Conservation (phyloP, 2,329 filamentous ascomycete genomes). For the Epichloe bromicola region DNA sequence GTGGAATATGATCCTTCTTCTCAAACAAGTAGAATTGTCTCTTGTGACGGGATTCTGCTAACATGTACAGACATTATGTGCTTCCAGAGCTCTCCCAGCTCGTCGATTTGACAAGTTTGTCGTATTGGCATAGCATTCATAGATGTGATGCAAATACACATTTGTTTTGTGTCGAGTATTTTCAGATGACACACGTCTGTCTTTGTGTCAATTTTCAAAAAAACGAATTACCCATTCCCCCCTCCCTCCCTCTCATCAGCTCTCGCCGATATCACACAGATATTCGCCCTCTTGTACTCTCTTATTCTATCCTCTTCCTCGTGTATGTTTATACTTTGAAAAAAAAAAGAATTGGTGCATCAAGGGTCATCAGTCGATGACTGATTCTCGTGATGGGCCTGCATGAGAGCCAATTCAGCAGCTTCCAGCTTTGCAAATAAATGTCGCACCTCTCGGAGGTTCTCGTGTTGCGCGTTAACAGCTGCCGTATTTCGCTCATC, state of each 20-base stretch:
- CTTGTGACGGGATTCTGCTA: no score
- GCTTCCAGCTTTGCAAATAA: slow-evolving; percentile 51
- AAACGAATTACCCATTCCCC: no score
- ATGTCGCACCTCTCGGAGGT: slow-evolving; percentile 60
- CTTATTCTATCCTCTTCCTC: neutral
- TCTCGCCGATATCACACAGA: no score
- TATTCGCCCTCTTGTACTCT: no score
- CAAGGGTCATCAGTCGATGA: neutral
- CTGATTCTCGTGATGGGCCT: neutral
- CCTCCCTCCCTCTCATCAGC: no score
- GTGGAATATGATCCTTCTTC: no score
- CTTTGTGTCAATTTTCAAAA: no score
- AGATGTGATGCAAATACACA: neutral
- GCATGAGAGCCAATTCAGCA: slow-evolving; percentile 3
- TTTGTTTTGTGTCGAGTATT: neutral
- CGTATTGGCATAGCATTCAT: neutral
- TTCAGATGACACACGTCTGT: no score
- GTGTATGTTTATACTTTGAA: neutral
- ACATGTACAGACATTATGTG: no score
- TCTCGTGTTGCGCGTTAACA: slow-evolving; percentile 45
- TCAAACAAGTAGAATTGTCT: no score
- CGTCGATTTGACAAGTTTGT: neutral
- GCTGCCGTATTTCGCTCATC: slow-evolving; percentile 57
- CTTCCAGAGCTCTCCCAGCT: neutral
- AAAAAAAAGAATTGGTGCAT: neutral